These are phyloP conservation scores for Holtermanniella nyarrowii DNA, from an alignment of 768 basidiomycete species.

Conservation along the genomic window DNA sequence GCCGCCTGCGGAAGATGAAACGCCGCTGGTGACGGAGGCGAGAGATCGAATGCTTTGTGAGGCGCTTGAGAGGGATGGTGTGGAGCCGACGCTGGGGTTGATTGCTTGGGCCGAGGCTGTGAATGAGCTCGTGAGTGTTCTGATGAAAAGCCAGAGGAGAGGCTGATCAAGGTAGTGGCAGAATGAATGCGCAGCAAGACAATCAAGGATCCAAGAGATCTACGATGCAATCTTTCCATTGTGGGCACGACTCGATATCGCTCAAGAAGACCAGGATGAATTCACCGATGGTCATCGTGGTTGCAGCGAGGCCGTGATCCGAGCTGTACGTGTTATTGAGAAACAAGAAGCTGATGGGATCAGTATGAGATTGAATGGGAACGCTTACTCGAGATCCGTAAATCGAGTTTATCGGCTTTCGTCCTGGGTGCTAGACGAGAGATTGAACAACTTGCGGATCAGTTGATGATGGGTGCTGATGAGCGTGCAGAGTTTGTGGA, in stretches of 20 bases:
- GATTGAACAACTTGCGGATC: conserved; percentile 72
- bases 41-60: conserved; percentile 21
- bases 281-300: conserved; percentile 81
- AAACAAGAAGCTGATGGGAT: conserved; percentile 2
- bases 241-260: conserved; percentile 76
- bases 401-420: conserved; percentile 77
- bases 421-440: conserved; percentile 70
- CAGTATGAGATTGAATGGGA: conserved; percentile 79
- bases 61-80: conserved; percentile 55
- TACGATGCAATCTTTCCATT: conserved; percentile 87
- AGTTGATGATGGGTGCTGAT: conserved; percentile 72
- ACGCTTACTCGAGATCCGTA: conserved; percentile 77
- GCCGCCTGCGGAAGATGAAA: conserved; percentile 48
- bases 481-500: conserved; percentile 71
- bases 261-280: conserved; percentile 71
- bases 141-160: neutral
- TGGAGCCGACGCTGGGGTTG: conserved; percentile 69
- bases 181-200: conserved; percentile 62
- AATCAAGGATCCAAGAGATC: conserved; percentile 78
- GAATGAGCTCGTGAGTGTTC: conserved; percentile 38
- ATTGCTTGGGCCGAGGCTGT: conserved; percentile 57
- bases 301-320: conserved; percentile 62
- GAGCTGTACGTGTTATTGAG: conserved; percentile 45
- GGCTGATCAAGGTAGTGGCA: conserved; percentile 45
- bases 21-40: conserved; percentile 41